Percentiles rank a stretch among this genome's conserved stretches.
Conservation (phyloP, 208 protist genomes). For the Balamuthia mandrillaris region DNA sequence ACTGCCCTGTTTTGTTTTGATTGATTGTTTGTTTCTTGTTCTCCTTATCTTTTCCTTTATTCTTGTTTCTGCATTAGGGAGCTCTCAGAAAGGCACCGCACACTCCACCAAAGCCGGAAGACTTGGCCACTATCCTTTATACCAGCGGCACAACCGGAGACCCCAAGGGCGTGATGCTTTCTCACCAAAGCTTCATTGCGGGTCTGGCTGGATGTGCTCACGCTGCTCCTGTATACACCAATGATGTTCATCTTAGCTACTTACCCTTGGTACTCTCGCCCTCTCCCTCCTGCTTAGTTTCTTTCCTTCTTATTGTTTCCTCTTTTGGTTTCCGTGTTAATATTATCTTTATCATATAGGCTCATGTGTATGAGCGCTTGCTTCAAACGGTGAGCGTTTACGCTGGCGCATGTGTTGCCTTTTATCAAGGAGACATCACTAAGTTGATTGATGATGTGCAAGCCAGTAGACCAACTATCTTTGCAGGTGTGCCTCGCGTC, state of each 20-base stretch:
- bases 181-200: neutral
- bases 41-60: too few species aligned
- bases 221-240: too few species aligned
- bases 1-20: too few species aligned
- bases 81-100: too few species aligned
- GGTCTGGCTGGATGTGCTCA: conserved; percentile 42
- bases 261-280: too few species aligned
- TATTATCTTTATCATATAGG: too few species aligned
- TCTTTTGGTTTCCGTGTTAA: too few species aligned
- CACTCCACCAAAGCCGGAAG: conserved; percentile 34
- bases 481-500: conserved; percentile 74
- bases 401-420: conserved; percentile 13
- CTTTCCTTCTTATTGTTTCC: too few species aligned
- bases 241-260: conserved; percentile 71
- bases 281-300: too few species aligned
- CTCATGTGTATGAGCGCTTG: conserved; percentile 77
- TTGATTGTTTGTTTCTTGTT: too few species aligned
- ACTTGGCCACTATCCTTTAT: conserved; percentile 57
- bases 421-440: conserved; percentile 48
- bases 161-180: conserved; percentile 56
- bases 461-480: conserved; percentile 72
- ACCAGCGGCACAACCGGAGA: conserved; percentile 70
- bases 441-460: conserved; percentile 71
- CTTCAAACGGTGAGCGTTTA: neutral
- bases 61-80: too few species aligned